These are phyloP conservation scores for Cryptosporidium canis DNA, from an alignment of 169 alveolate species.

Conservation along the genomic window DNA sequence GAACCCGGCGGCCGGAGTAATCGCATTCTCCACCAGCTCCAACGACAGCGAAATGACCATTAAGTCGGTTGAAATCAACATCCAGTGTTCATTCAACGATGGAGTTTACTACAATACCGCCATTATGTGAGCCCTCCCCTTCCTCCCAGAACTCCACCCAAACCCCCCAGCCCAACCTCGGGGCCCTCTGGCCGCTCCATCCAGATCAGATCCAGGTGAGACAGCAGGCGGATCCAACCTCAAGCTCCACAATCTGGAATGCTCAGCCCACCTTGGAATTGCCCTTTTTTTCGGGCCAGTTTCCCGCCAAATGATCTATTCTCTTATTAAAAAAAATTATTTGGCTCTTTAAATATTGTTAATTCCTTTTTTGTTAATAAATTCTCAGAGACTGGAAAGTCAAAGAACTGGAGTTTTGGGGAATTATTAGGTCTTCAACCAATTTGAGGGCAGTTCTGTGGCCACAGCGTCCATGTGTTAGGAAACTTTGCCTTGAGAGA, in stretches of 20 bases:
- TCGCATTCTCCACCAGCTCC: constrained; percentile 46
- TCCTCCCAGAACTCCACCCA: not conserved
- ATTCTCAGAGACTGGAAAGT: not conserved
- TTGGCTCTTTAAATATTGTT: not conserved
- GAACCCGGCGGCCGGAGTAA: not conserved
- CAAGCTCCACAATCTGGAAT: too few species aligned
- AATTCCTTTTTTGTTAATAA: not conserved
- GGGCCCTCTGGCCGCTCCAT: not conserved
- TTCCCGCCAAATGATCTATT: constrained; percentile 70
- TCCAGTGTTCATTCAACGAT: constrained; percentile 35
- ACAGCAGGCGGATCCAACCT: too few species aligned
- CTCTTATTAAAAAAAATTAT: not conserved
- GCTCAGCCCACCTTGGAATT: not conserved
- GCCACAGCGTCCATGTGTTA: not conserved
- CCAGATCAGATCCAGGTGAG: too few species aligned
- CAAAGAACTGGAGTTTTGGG: not conserved
- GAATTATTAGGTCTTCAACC: not conserved
- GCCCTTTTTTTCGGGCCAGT: not conserved
- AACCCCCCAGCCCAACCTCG: not conserved
- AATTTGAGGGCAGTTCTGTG: not conserved
- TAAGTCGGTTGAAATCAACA: constrained; percentile 30
- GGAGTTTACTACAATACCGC: constrained; percentile 65
- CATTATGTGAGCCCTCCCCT: constrained; percentile 17
- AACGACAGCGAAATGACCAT: constrained; percentile 10
- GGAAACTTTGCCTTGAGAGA: not conserved